Evolutionary conservation across 176 grass and related monocot genomes (phyloP), one percentile per base, ranked within the genome.

Genomic region (Thalia dealbata): DNA sequence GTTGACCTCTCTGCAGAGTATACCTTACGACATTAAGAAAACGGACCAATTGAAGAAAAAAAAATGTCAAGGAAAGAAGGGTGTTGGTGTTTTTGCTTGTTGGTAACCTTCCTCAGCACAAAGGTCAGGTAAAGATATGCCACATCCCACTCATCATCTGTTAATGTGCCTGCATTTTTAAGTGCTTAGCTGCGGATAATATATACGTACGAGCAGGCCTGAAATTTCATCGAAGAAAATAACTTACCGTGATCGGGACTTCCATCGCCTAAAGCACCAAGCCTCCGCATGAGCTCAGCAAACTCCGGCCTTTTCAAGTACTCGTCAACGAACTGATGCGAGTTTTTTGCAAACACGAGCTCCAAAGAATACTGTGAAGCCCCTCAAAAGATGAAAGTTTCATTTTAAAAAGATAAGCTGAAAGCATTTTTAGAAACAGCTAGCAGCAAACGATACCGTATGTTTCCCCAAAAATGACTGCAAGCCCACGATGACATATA

Each of bases 71-170:
- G n/a, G 45, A 30, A 70, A 81, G 63, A 14, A 60, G 71, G 30
- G 14, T 2, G 9, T 35, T 29, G 26, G 62, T 64, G 50, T 15
- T n/a, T n/a, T n/a, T 7, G n/a, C 51, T 21, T 51, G 9, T 50
- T 21, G 3, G 0, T 18, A 88, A 92, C 90, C 95, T 97, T 92
- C 42, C 85, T 88, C 72, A 97, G 79, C 44, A 97, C 90, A 28
- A 90, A 92, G 14, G 95, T 82, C 0, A 88, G 85, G 70, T 96
- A 96, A 50, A 96, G 84, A 85, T 96, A 96, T 15, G 92, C 86
- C 59, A 88, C 87, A 48, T 93, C 95, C 90, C 90, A 97, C 81
- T 97, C 95, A 77, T 93, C 90, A 25, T 77, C 78, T 18, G 90
- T 82, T 50, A 92, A 72, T 64, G 90, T 91, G 52, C 85, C 90